Percentiles rank a stretch among this genome's conserved stretches.
Conservation (phyloP, 768 basidiomycete species). For the Lactarius quietus region DNA sequence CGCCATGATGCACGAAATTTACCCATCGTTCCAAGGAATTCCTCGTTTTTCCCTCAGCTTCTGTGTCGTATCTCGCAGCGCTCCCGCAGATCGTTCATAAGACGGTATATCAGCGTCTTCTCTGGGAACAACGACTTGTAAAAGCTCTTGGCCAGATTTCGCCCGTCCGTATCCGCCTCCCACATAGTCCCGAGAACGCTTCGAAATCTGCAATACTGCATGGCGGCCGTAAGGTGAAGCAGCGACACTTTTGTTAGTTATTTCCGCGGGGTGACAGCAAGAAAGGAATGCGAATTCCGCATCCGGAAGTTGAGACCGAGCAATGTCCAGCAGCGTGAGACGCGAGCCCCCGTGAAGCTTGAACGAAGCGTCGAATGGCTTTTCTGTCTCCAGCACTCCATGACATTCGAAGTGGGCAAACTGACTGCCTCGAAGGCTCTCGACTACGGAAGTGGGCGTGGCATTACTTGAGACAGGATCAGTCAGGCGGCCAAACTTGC, state of each 20-base stretch:
- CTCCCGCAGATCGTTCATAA: neutral
- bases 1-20: neutral
- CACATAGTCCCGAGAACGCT: neutral
- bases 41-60: neutral
- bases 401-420: conserved; percentile 12
- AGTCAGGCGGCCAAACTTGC: too few species aligned
- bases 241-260: neutral
- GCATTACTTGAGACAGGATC: neutral
- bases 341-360: neutral
- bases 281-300: neutral
- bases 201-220: neutral
- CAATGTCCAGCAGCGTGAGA: neutral
- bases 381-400: neutral
- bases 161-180: neutral
- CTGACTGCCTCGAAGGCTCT: neutral
- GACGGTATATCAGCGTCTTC: neutral
- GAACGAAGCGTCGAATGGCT: conserved; percentile 4
- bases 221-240: neutral
- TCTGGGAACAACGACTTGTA: neutral
- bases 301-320: neutral
- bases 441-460: neutral
- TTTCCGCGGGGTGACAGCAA: neutral
- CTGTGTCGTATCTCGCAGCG: neutral
- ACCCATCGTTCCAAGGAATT: neutral
- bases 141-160: neutral